Percentiles rank a stretch among this genome's conserved stretches.
phyloP scores from a whole-genome alignment of 177 flowering plant genomes.

The Vitis hybrid region DNA sequence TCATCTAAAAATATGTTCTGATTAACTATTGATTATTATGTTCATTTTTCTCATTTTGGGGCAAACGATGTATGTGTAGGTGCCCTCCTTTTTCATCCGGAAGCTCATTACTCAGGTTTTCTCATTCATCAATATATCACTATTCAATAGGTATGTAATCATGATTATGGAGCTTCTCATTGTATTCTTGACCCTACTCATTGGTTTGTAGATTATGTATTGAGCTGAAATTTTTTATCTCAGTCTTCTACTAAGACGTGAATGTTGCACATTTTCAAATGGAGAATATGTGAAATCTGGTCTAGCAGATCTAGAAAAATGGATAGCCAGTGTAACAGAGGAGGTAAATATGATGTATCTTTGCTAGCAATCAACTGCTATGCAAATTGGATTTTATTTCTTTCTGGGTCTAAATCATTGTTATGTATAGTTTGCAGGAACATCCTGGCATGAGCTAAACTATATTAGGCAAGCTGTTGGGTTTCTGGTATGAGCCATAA shows the following conservation, averaged over 20 bases:
- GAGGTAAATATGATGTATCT: slow-evolving; percentile 48
- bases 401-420: slow-evolving; percentile 16
- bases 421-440: slow-evolving; percentile 86
- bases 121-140: slow-evolving; percentile 89
- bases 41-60: too few relatives aligned
- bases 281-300: slow-evolving; percentile 98
- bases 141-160: slow-evolving; percentile 78
- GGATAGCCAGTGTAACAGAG: slow-evolving; percentile 78
- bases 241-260: slow-evolving; percentile 92
- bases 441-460: slow-evolving; percentile 93
- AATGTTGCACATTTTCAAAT: slow-evolving; percentile 96
- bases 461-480: slow-evolving; percentile 99
- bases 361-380: background rate
- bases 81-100: slow-evolving; percentile 88
- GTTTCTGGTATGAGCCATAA: slow-evolving; percentile 67
- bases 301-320: slow-evolving; percentile 89
- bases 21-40: background rate
- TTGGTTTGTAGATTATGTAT: background rate
- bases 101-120: slow-evolving; percentile 93
- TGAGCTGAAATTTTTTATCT: slow-evolving; percentile 6
- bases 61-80: slow-evolving; percentile 35
- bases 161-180: background rate
- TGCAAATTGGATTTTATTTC: background rate
- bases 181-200: background rate
- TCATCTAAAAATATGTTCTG: slow-evolving; percentile 15